Evolutionary conservation across 2,329 filamentous ascomycete genomes (phyloP).

Genomic region (Aureobasidium uvarum): DNA sequence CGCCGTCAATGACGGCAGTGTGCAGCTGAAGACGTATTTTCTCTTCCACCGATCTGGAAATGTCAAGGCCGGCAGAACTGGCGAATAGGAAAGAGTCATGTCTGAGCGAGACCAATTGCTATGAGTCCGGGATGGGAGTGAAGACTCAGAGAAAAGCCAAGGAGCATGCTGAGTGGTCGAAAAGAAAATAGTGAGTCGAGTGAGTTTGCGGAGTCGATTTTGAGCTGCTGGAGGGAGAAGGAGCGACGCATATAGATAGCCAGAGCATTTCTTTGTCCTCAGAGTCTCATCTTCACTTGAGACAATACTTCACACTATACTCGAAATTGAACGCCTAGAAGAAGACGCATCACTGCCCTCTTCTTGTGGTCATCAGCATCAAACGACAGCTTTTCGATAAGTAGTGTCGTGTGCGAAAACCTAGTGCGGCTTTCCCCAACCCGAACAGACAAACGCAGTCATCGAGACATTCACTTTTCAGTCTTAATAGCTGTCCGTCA

Average conservation of each 20-base stretch:
- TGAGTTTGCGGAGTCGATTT: neutral
- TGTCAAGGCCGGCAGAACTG: neutral
- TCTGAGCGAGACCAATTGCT: neutral
- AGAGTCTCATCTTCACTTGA: neutral
- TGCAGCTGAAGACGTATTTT: constrained; percentile 3
- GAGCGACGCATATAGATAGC: neutral
- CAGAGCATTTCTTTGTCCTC: neutral
- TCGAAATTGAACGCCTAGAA: neutral
- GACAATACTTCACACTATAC: constrained; percentile 8
- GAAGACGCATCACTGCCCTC: neutral
- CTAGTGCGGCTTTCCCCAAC: constrained; percentile 11
- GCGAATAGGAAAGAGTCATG: neutral
- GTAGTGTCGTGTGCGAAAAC: constrained; percentile 17
- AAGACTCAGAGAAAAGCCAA: constrained; percentile 2
- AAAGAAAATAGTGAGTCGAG: neutral
- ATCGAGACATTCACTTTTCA: neutral
- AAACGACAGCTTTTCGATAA: constrained; percentile 15
- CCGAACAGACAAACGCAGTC: constrained; percentile 11
- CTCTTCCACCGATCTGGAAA: neutral
- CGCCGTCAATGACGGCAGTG: constrained; percentile 17
- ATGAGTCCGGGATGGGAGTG: neutral
- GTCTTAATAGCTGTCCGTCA: neutral
- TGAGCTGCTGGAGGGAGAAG: neutral
- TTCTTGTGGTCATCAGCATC: neutral
- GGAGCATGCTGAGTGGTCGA: constrained; percentile 3